These are phyloP conservation scores for Acanthamoeba triangularis DNA, from an alignment of 208 protist species.

Conservation along the genomic window DNA sequence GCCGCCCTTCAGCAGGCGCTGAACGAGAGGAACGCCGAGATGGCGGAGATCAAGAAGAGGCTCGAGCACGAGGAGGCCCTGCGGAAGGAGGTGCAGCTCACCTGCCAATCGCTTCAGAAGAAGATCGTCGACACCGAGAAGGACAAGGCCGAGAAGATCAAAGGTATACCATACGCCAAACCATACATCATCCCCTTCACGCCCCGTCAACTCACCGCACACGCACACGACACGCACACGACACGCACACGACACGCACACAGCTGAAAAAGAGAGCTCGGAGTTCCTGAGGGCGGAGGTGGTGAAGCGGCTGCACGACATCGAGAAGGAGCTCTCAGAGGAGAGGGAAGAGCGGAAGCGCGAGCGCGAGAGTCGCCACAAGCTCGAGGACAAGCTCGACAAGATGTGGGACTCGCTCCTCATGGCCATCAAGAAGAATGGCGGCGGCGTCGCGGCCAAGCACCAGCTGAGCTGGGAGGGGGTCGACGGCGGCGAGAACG, in stretches of 20 bases:
- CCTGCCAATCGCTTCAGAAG: not conserved
- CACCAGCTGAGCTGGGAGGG: not conserved
- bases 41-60: not conserved
- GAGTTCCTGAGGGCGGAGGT: not conserved
- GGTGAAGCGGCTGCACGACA: not conserved
- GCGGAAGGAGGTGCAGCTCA: constrained; percentile 2
- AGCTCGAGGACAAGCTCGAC: constrained; percentile 21
- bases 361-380: constrained; percentile 9
- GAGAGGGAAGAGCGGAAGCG: not conserved
- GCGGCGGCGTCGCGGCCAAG: not conserved
- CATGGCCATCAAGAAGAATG: not conserved
- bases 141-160: not conserved
- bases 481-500: not conserved
- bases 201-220: not conserved
- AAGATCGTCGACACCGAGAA: constrained; percentile 11
- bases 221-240: not conserved
- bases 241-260: not conserved
- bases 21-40: not conserved
- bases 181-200: no score
- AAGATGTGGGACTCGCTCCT: constrained; percentile 29
- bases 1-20: not conserved
- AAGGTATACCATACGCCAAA: no score
- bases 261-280: not conserved
- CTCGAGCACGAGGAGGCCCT: constrained; percentile 28
- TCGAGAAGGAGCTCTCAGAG: constrained; percentile 19